Evolutionary conservation across 345 rosid genomes (phyloP).

Genomic region (Dipteronia dyeriana): DNA sequence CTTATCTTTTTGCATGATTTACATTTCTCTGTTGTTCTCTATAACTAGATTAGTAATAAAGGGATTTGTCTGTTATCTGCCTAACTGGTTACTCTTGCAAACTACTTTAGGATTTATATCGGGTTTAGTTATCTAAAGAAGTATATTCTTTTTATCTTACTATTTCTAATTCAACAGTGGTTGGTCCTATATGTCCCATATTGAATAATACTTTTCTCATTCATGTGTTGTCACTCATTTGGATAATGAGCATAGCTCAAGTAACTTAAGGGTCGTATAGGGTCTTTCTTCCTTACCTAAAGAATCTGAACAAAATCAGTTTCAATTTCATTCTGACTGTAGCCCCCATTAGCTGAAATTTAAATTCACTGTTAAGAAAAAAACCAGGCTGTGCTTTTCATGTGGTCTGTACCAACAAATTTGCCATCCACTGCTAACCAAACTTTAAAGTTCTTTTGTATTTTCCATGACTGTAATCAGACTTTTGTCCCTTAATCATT

Average conservation of each 20-base stretch:
- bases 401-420: neutral
- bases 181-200: neutral
- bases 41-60: neutral
- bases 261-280: too few species aligned
- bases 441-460: neutral
- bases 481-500: neutral
- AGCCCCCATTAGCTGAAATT: too few species aligned
- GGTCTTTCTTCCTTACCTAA: too few species aligned
- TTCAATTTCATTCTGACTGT: too few species aligned
- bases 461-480: neutral
- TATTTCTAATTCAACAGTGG: too few species aligned
- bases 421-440: neutral
- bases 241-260: too few species aligned
- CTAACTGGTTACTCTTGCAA: neutral
- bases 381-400: neutral
- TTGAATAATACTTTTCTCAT: neutral
- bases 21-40: neutral
- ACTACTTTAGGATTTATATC: neutral
- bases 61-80: neutral
- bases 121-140: neutral
- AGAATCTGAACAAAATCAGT: too few species aligned
- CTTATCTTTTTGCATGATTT: constrained; percentile 15
- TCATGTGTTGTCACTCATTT: too few species aligned
- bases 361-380: neutral
- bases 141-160: neutral